These are phyloP conservation scores for Babesia sp. DNA, from an alignment of 169 alveolate species.

Conservation along the genomic window DNA sequence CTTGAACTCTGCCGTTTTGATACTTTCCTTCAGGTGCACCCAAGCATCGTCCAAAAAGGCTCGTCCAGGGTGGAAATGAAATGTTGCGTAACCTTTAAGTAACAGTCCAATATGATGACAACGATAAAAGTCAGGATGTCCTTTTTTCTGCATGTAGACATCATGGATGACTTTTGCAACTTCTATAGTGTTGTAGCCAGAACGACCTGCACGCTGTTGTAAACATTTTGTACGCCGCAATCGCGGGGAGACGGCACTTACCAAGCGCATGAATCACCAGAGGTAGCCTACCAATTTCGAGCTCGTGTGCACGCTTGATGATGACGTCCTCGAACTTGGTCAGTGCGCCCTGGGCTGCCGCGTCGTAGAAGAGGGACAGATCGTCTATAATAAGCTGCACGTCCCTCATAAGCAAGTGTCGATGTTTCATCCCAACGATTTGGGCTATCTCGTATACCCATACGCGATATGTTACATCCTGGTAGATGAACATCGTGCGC, in stretches of 20 bases:
- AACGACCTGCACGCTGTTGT: constrained; percentile 49
- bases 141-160: constrained; percentile 52
- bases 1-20: constrained; percentile 72
- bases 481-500: constrained; percentile 75
- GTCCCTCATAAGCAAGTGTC: constrained; percentile 77
- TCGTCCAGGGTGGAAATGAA: constrained; percentile 69
- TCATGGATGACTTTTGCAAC: constrained; percentile 63
- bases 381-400: constrained; percentile 76
- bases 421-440: constrained; percentile 68
- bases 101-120: constrained; percentile 73
- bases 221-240: neutral
- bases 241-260: neutral
- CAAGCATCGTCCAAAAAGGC: constrained; percentile 55
- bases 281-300: constrained; percentile 73
- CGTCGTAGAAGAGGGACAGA: constrained; percentile 76
- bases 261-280: constrained; percentile 73
- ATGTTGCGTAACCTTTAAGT: constrained; percentile 72
- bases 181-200: constrained; percentile 70
- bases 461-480: constrained; percentile 75
- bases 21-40: constrained; percentile 63
- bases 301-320: constrained; percentile 66
- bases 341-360: constrained; percentile 72
- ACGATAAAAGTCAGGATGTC: constrained; percentile 67
- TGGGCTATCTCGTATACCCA: constrained; percentile 79
- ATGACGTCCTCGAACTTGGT: constrained; percentile 66